Conservation (phyloP, 768 basidiomycete genomes). For the Tylopilus rubrobrunneus region DNA sequence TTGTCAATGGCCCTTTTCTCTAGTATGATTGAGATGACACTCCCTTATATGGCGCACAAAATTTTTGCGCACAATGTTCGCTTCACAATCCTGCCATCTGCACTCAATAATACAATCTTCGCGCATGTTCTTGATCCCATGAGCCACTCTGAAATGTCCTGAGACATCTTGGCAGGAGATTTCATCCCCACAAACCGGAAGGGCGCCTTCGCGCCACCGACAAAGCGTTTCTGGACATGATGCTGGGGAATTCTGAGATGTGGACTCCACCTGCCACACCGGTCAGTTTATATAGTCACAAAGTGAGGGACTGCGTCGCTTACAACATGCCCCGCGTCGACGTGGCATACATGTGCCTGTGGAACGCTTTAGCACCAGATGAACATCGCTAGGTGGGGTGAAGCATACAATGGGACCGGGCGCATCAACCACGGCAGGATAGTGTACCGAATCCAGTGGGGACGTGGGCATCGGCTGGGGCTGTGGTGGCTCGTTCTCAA, state of each 20-base stretch:
- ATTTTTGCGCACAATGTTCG: neutral
- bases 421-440: no score
- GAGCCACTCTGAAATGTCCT: neutral
- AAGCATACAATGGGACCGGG: neutral
- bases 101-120: neutral
- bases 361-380: neutral
- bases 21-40: neutral
- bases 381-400: neutral
- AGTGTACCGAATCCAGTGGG: no score
- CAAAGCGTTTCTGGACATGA: neutral
- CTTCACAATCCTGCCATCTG: neutral
- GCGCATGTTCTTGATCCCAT: neutral
- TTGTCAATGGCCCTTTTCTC: neutral
- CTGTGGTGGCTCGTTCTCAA: neutral
- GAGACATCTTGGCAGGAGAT: neutral
- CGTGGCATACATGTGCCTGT: no score
- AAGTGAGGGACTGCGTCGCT: neutral
- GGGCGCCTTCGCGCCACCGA: neutral
- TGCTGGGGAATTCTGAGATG: neutral
- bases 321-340: no score
- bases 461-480: neutral
- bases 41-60: constrained; percentile 2
- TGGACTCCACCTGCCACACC: neutral
- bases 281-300: neutral
- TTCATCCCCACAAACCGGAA: neutral